A percentile compares a stretch with the other conserved stretches of the same genome.
Conservation (phyloP, 2,329 filamentous ascomycete genomes). For the Fusarium anthophilum region DNA sequence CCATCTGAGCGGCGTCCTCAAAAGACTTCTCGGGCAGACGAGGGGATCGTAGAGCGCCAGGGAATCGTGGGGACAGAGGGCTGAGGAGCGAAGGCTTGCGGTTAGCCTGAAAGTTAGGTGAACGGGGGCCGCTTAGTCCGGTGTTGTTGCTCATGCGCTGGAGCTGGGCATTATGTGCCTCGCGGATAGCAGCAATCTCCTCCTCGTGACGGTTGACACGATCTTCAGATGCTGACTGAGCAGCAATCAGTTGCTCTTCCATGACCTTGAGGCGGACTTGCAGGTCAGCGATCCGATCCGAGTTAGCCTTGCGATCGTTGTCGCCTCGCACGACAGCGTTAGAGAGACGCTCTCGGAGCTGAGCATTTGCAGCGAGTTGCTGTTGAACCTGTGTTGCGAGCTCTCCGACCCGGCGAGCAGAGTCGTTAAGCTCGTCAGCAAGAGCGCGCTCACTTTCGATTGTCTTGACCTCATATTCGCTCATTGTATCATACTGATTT, state of each 20-base stretch:
- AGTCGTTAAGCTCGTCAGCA: conserved; percentile 75
- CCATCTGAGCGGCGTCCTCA: conserved; percentile 77
- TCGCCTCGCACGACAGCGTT: conserved; percentile 87
- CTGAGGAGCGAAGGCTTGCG: conserved; percentile 49
- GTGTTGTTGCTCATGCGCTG: conserved; percentile 71
- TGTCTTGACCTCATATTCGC: conserved; percentile 63
- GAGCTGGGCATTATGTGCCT: conserved; percentile 80
- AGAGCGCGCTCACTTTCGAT: conserved; percentile 70
- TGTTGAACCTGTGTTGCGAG: conserved; percentile 81
- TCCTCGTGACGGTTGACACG: conserved; percentile 86
- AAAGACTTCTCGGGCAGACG: conserved; percentile 71
- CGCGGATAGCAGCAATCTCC: conserved; percentile 78
- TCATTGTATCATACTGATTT: conserved; percentile 67
- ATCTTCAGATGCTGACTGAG: conserved; percentile 88
- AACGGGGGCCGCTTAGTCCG: conserved; percentile 45
- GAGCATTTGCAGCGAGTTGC: conserved; percentile 81
- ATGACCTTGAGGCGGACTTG: conserved; percentile 82
- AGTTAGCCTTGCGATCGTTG: conserved; percentile 81
- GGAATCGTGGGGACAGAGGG: conserved; percentile 50
- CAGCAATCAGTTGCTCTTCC: conserved; percentile 83
- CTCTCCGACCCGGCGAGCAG: conserved; percentile 80
- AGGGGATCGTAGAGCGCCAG: conserved; percentile 49
- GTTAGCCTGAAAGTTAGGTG: conserved; percentile 45
- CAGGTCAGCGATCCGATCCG: conserved; percentile 82
- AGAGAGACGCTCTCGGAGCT: conserved; percentile 78